Base-by-base conservation (phyloP, 2,329 filamentous ascomycete species). In the Colletotrichum sp. region DNA sequence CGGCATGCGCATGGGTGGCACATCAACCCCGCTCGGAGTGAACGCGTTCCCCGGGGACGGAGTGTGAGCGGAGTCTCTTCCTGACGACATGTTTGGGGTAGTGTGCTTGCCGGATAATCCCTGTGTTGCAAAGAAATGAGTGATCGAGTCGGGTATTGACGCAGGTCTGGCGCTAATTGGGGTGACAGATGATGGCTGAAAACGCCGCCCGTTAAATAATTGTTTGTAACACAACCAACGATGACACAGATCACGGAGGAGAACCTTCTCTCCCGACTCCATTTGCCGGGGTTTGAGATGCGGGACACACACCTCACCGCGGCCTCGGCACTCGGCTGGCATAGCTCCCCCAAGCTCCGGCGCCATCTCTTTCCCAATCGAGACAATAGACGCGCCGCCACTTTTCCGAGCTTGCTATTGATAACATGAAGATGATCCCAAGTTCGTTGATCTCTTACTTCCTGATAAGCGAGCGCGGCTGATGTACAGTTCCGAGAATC, bases 1-100 rank as follows among this genome's bases (percentile, higher is more conserved):
- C 32, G 79, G 78, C 74, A 74, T 71, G 18, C 77, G 75, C 78
- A 79, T 79, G 21, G 77, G 73, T 12, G 76, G 77, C 28, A 76
- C 57, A 30, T n/a, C 58, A n/a, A 72, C 58, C 10, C 78, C 75
- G 34, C 73, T 69, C 8, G 78, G 72, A 2, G 76, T 74, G 65
- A 78, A 78, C 2, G n/a, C 36, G 57, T 78, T 78, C 13, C 77
- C 74, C 15, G 77, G 72, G 34, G 69, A 79, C 21, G 73, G 34
- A 9, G 24, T 61, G 28, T 79, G 78, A 12, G 34, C 28, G 28
- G 67, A 36, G 26, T 24, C 48, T 28, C 18, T 26, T 16, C 8
- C 38, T 16, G 32, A 16, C 9, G 21, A n/a, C 60, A 67, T 72
- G 30, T 28, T 24, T 16, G 61, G 24, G 61, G 21, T 15, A 13